phyloP scores from a whole-genome alignment of 805 yeast species.

The Ogataea ganodermae region DNA sequence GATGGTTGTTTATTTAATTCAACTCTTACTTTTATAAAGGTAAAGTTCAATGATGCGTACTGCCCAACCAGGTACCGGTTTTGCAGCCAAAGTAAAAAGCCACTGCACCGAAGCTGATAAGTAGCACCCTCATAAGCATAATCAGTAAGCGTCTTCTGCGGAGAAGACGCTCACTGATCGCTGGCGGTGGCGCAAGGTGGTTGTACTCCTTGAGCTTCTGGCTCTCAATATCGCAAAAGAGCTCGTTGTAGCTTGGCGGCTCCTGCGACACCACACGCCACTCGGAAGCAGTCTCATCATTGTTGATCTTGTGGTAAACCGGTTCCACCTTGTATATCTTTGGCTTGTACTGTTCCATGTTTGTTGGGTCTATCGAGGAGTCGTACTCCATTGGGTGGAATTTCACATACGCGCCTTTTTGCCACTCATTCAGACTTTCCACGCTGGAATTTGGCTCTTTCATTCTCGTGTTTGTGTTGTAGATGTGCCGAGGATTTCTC shows the following conservation, averaged over 20 bases:
- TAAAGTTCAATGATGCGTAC: too few relatives aligned
- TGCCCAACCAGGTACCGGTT: too few relatives aligned
- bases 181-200: too few relatives aligned
- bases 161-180: too few relatives aligned
- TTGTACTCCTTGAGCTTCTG: background rate
- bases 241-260: conserved; percentile 6
- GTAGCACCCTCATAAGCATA: too few relatives aligned
- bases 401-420: conserved; percentile 6
- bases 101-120: too few relatives aligned
- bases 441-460: background rate
- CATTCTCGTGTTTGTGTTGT: conserved; percentile 6
- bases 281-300: conserved; percentile 2
- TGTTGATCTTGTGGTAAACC: conserved; percentile 14
- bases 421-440: background rate
- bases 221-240: too few relatives aligned
- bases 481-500: conserved; percentile 26
- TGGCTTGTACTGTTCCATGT: conserved; percentile 34
- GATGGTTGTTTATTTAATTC: background rate
- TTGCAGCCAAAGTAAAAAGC: too few relatives aligned
- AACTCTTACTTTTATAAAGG: too few relatives aligned
- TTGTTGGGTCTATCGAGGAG: conserved; percentile 31
- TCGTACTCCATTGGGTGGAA: conserved; percentile 35
- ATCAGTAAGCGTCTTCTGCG: too few relatives aligned
- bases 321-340: conserved; percentile 35
- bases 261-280: background rate